These are phyloP conservation scores for Termitomyces sp. DNA, from an alignment of 768 basidiomycete species.

Conservation along the genomic window DNA sequence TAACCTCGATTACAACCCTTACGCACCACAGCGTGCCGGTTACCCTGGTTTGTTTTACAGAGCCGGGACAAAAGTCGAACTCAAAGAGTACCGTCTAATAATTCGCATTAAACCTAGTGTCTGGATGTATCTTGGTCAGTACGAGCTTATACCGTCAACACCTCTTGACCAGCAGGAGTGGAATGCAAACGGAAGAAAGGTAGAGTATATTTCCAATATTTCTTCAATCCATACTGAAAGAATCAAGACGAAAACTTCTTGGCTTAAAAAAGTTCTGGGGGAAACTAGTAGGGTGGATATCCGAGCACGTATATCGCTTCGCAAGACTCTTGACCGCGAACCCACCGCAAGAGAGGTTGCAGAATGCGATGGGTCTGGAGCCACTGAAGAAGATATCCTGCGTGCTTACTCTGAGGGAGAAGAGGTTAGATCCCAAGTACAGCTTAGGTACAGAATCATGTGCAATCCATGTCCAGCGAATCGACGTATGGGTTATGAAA, in stretches of 20 bases:
- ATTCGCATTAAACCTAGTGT: not conserved
- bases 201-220: not conserved
- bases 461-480: too few species aligned
- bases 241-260: not conserved
- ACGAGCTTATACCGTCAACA: not conserved
- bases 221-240: not conserved
- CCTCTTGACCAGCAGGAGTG: conserved; percentile 9
- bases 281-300: not conserved
- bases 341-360: conserved; percentile 1
- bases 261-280: not conserved
- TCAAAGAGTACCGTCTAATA: not conserved
- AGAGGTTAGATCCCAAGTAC: not conserved
- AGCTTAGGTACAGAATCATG: too few species aligned
- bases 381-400: not conserved
- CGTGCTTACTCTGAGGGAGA: too few species aligned
- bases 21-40: conserved; percentile 31
- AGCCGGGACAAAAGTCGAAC: not conserved
- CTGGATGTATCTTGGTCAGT: conserved; percentile 13
- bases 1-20: conserved; percentile 27
- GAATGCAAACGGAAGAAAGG: not conserved
- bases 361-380: not conserved
- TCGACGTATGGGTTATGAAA: not conserved
- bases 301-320: conserved; percentile 5
- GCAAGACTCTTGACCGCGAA: not conserved
- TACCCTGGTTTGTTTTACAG: conserved; percentile 29